Conservation (phyloP, 1,139 yeast genomes). For the Hyphopichia khmerensis region DNA sequence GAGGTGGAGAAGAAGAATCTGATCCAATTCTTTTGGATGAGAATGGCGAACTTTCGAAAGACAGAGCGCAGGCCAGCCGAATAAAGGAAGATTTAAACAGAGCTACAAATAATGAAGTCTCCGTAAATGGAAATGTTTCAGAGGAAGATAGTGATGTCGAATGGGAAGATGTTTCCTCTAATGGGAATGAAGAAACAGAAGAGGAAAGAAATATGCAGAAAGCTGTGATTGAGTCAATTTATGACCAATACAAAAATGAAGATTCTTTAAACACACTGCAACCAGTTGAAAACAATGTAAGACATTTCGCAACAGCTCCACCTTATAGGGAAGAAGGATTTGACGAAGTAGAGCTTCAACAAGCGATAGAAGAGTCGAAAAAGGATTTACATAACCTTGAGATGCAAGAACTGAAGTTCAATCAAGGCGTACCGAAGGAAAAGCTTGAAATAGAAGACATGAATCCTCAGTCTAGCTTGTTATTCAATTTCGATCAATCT, state of each 20-base stretch:
- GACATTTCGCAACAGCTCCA: neutral
- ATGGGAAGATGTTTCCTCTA: constrained; percentile 17
- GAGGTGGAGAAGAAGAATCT: constrained; percentile 26
- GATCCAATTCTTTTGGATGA: constrained; percentile 49
- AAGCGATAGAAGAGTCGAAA: constrained; percentile 49
- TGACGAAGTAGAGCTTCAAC: constrained; percentile 38
- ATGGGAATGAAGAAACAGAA: constrained; percentile 19
- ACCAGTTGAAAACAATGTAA: neutral
- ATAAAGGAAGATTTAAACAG: neutral
- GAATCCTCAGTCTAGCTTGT: neutral
- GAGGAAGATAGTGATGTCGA: constrained; percentile 6
- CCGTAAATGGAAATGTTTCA: neutral
- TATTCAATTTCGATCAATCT: constrained; percentile 11
- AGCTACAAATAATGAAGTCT: neutral
- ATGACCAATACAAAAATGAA: constrained; percentile 23
- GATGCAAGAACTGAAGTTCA: constrained; percentile 13
- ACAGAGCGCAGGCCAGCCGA: neutral
- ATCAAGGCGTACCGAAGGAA: neutral
- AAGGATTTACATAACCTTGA: constrained; percentile 25
- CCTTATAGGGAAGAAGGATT: constrained; percentile 6
- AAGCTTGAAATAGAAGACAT: neutral
- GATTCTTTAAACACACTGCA: neutral
- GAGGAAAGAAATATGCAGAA: constrained; percentile 31
- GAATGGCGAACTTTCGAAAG: constrained; percentile 16
- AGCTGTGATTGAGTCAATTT: constrained; percentile 39